phyloP scores from a whole-genome alignment of 2,329 filamentous ascomycete genomes.

The Daldinia sp. region DNA sequence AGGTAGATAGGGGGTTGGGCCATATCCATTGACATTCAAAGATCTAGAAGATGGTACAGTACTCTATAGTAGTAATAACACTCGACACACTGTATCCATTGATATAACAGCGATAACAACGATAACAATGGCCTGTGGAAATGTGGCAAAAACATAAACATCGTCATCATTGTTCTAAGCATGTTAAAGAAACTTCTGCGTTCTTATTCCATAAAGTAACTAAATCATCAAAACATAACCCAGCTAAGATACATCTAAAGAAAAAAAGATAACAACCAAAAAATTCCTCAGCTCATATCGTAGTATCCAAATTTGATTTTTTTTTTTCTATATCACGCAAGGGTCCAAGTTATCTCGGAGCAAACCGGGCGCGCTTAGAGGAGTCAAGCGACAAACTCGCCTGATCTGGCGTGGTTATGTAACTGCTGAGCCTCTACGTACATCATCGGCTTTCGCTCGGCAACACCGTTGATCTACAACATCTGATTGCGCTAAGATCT shows the following conservation, averaged over 20 bases:
- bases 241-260: neutral
- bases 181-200: constrained; percentile 9
- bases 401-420: constrained; percentile 40
- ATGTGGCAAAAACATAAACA: constrained; percentile 28
- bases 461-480: constrained; percentile 35
- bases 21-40: too few relatives aligned
- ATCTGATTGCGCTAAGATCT: constrained; percentile 36
- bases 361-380: constrained; percentile 29
- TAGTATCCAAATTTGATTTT: constrained; percentile 7
- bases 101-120: constrained; percentile 31
- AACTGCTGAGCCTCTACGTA: constrained; percentile 26
- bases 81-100: constrained; percentile 19
- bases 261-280: neutral
- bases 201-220: neutral
- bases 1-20: too few relatives aligned
- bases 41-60: constrained; percentile 17
- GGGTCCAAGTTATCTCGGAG: constrained; percentile 26
- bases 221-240: neutral
- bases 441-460: constrained; percentile 36
- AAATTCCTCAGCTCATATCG: constrained; percentile 13
- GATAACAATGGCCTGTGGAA: constrained; percentile 5
- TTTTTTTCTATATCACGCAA: constrained; percentile 3
- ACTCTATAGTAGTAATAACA: constrained; percentile 10
- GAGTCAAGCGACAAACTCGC: constrained; percentile 21
- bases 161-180: constrained; percentile 15